Percentiles rank a stretch among this genome's conserved stretches.
Conservation (phyloP, 768 basidiomycete species). For the Daedaleopsis sinensis region DNA sequence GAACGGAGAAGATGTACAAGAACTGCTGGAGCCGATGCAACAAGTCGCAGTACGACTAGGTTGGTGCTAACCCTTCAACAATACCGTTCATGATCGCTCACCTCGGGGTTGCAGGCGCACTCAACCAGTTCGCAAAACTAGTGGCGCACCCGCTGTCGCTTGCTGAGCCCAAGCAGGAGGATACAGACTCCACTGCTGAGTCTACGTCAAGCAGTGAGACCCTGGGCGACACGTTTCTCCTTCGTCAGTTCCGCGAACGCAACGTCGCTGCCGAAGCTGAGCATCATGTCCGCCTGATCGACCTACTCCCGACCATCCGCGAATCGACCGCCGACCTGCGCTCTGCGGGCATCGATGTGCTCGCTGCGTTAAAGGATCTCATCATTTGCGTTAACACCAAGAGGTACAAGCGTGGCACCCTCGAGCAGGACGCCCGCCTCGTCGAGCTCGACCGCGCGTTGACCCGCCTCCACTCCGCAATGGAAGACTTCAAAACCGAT, state of each 20-base stretch:
- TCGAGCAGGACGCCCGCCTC: slow-evolving; percentile 14
- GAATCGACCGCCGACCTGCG: slow-evolving; percentile 40
- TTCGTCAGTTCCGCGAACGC: slow-evolving; percentile 35
- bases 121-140: slow-evolving; percentile 37
- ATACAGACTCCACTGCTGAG: slow-evolving; percentile 9
- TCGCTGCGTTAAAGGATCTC: slow-evolving; percentile 29
- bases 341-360: slow-evolving; percentile 29
- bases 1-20: slow-evolving; percentile 46
- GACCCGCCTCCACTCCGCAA: slow-evolving; percentile 17
- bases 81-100: neutral
- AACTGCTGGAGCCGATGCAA: slow-evolving; percentile 40
- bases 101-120: slow-evolving; percentile 32
- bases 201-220: slow-evolving; percentile 8
- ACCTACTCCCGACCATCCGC: slow-evolving; percentile 40
- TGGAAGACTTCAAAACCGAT: slow-evolving; percentile 36
- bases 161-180: slow-evolving; percentile 2
- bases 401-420: slow-evolving; percentile 32
- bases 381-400: slow-evolving; percentile 39
- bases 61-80: slow-evolving; percentile 21
- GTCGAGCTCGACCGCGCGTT: slow-evolving; percentile 16
- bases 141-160: slow-evolving; percentile 21
- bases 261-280: slow-evolving; percentile 32
- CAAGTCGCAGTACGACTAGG: slow-evolving; percentile 39
- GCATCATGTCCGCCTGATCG: slow-evolving; percentile 34
- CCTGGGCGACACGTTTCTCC: slow-evolving; percentile 39